Evolutionary conservation across 192 early-diverging fungal species (phyloP).

Genomic region (Ambispora gerdemannii): DNA sequence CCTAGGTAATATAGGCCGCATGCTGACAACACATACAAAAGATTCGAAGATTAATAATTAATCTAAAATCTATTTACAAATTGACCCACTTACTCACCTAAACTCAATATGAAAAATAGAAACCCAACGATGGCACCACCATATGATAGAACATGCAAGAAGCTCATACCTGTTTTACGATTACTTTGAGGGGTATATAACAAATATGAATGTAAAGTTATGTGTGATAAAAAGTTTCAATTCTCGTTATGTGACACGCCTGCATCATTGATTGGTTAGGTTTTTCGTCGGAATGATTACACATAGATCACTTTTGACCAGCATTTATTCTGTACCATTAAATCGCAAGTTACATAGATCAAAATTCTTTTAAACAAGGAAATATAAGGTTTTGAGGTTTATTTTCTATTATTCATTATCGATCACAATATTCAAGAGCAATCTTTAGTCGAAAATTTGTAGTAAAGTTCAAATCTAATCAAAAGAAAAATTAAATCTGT

Average conservation of each 20-base stretch:
- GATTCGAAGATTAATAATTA: not conserved
- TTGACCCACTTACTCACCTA: conserved; percentile 43
- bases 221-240: not conserved
- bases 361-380: too few species aligned
- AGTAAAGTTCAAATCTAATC: too few species aligned
- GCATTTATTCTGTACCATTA: too few species aligned
- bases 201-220: not conserved
- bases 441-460: too few species aligned
- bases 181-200: not conserved
- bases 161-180: conserved; percentile 2
- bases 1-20: conserved; percentile 81
- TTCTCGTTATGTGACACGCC: not conserved
- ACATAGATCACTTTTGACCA: too few species aligned
- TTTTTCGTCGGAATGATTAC: too few species aligned
- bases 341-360: too few species aligned
- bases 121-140: conserved; percentile 47
- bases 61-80: not conserved
- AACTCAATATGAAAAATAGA: conserved; percentile 54
- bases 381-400: too few species aligned
- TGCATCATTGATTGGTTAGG: not conserved
- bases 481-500: not conserved
- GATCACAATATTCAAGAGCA: too few species aligned
- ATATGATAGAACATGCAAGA: conserved; percentile 48
- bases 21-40: conserved; percentile 42
- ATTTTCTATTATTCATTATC: too few species aligned